Percentiles rank a stretch among this genome's conserved stretches.
Conservation (phyloP, 192 early-diverging fungal genomes). For the Lobosporangium transversale region DNA sequence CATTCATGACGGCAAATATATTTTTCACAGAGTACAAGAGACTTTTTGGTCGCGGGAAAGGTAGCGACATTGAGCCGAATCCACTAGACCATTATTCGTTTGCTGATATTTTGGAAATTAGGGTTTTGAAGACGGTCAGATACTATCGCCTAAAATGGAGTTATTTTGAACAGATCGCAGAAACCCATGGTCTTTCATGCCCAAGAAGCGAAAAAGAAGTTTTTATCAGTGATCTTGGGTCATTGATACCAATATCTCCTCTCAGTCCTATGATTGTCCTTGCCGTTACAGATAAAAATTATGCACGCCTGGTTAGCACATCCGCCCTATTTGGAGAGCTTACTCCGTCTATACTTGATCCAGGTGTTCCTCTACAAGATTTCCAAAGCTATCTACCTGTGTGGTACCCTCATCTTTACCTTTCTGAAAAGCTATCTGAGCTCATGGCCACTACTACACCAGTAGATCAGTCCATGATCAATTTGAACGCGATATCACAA, state of each 20-base stretch:
- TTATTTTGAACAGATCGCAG: constrained; percentile 2
- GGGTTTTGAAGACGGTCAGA: neutral
- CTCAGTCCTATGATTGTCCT: neutral
- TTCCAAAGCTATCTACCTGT: neutral
- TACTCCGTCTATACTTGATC: neutral
- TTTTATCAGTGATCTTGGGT: neutral
- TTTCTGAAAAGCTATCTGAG: neutral
- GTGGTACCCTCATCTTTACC: neutral
- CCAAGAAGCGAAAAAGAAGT: too few species aligned
- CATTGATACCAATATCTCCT: neutral
- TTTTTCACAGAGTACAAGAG: constrained; percentile 12
- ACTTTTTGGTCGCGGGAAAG: neutral
- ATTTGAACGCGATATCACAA: neutral
- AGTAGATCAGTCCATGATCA: neutral
- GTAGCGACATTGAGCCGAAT: neutral
- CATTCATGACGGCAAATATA: constrained; percentile 3
- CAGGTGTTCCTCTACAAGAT: neutral
- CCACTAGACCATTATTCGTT: constrained; percentile 5
- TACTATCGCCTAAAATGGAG: constrained; percentile 1
- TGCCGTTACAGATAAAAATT: neutral
- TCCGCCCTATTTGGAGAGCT: neutral
- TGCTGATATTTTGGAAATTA: neutral
- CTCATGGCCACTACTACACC: neutral
- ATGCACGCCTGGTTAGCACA: neutral
- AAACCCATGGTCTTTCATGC: too few species aligned